phyloP scores from a whole-genome alignment of 139 green algal genomes.

The Chlamydomonas applanata region DNA sequence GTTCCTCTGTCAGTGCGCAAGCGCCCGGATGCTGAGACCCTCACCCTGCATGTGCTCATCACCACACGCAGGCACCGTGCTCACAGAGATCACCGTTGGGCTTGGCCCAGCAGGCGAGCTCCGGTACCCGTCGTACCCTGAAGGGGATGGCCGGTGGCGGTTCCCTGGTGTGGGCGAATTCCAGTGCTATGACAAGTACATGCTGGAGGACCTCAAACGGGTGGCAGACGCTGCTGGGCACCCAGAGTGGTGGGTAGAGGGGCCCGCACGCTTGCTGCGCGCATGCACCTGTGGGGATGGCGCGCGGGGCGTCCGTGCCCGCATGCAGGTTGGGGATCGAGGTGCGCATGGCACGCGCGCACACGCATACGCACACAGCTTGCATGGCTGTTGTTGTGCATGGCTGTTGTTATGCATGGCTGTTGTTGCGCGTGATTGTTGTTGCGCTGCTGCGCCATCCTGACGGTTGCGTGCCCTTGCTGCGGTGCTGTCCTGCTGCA shows the following conservation, averaged over 20 bases:
- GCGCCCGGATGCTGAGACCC: no score
- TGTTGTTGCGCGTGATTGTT: neutral
- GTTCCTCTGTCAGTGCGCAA: no score
- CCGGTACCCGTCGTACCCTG: conserved; percentile 96
- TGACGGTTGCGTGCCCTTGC: no score
- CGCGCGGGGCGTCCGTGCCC: neutral
- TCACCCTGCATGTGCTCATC: no score
- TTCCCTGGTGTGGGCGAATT: conserved; percentile 98
- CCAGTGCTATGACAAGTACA: conserved; percentile 98
- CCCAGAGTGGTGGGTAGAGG: conserved; percentile 75
- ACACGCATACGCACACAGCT: no score
- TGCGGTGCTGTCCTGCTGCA: conserved; percentile 25
- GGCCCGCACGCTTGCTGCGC: neutral
- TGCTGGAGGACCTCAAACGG: conserved; percentile 77
- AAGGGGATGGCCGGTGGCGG: conserved; percentile 89
- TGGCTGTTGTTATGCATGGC: neutral
- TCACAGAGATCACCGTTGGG: conserved; percentile 94
- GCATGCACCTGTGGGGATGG: neutral
- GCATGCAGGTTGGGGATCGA: neutral
- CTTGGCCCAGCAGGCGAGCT: conserved; percentile 96
- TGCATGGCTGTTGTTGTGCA: conserved; percentile 6
- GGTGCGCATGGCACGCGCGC: neutral
- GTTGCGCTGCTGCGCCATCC: no score
- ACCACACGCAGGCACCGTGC: conserved; percentile 50
- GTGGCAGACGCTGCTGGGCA: conserved; percentile 68